Evolutionary conservation across 352 stramenopile genomes (phyloP).

Genomic region (Stephanocyclus meneghinianus): DNA sequence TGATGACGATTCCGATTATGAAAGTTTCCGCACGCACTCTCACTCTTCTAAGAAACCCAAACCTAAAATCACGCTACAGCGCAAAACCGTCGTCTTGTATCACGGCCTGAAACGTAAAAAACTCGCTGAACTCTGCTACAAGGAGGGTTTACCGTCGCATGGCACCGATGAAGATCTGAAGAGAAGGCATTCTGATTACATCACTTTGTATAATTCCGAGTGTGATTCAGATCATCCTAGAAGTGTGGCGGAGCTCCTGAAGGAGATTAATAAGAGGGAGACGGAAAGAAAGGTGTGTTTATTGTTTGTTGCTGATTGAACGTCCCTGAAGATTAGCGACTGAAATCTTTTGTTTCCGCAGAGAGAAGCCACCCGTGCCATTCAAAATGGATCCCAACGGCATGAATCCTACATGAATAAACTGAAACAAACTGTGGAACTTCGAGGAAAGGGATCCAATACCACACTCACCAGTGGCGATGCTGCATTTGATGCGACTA

Average conservation of each 20-base stretch:
- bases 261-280: slow-evolving; percentile 38
- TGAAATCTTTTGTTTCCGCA: slow-evolving; percentile 5
- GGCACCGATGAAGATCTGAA: slow-evolving; percentile 45
- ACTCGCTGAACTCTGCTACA: slow-evolving; percentile 41
- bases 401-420: slow-evolving; percentile 28
- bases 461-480: slow-evolving; percentile 9
- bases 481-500: slow-evolving; percentile 5
- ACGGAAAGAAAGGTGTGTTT: slow-evolving; percentile 28
- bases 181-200: slow-evolving; percentile 47
- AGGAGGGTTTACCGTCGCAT: slow-evolving; percentile 32
- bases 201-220: slow-evolving; percentile 58
- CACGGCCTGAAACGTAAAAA: slow-evolving; percentile 48
- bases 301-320: slow-evolving; percentile 1
- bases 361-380: slow-evolving; percentile 8
- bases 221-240: slow-evolving; percentile 48
- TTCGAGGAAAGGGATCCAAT: slow-evolving; percentile 10
- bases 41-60: background rate
- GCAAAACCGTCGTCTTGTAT: slow-evolving; percentile 30
- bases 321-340: background rate
- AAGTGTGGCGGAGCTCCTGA: slow-evolving; percentile 33
- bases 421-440: slow-evolving; percentile 17
- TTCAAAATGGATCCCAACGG: slow-evolving; percentile 19
- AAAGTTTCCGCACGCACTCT: background rate
- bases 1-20: slow-evolving; percentile 15
- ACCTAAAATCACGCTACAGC: slow-evolving; percentile 8